These are phyloP conservation scores for Lactarius vividus DNA, from an alignment of 768 basidiomycete genomes.

Conservation along the genomic window DNA sequence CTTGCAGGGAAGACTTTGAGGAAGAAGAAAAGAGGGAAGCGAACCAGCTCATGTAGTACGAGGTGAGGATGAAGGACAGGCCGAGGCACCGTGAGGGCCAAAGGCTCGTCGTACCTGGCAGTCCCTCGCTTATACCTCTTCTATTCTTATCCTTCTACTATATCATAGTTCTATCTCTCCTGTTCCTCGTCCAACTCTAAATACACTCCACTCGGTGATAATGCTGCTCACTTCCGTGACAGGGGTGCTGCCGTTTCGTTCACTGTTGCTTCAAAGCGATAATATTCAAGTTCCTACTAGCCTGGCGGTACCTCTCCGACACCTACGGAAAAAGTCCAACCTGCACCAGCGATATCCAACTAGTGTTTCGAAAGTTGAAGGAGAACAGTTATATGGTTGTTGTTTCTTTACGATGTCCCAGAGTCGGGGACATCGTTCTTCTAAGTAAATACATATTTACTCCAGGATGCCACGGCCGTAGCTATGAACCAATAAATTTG, in stretches of 20 bases:
- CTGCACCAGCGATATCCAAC: not conserved
- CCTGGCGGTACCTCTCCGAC: too few species aligned
- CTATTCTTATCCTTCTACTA: not conserved
- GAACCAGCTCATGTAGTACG: constrained; percentile 70
- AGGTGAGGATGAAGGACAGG: constrained; percentile 10
- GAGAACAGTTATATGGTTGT: not conserved
- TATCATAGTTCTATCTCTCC: not conserved
- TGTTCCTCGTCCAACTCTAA: not conserved
- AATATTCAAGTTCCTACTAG: too few species aligned
- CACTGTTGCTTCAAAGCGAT: not conserved
- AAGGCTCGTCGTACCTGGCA: not conserved
- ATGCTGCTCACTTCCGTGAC: not conserved
- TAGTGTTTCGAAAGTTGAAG: not conserved
- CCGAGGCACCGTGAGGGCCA: not conserved
- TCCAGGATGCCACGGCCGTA: too few species aligned
- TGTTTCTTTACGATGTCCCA: not conserved
- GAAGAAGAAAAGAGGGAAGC: constrained; percentile 58
- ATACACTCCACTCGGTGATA: not conserved
- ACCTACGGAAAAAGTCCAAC: not conserved
- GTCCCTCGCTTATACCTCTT: not conserved
- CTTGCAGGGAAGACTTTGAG: constrained; percentile 43
- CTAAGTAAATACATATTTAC: too few species aligned
- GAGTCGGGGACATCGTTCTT: not conserved
- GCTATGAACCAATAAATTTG: too few species aligned
- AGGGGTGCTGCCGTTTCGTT: not conserved